phyloP scores from a whole-genome alignment of 208 protist genomes.

The Endotrypanum monterogeii region DNA sequence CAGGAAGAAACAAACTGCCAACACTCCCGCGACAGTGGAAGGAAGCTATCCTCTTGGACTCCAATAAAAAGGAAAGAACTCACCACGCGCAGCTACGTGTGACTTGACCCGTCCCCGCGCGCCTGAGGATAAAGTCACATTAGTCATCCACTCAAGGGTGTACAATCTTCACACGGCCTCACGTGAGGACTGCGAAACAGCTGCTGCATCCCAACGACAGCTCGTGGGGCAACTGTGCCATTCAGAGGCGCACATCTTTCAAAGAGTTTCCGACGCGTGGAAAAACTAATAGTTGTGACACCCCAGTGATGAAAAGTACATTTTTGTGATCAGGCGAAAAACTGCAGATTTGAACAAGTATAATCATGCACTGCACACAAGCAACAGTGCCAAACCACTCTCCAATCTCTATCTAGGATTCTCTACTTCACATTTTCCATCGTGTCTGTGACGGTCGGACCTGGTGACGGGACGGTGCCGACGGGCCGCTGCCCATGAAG shows the following conservation, averaged over 20 bases:
- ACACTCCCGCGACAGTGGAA: not conserved
- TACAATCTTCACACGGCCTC: not conserved
- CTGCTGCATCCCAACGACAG: not conserved
- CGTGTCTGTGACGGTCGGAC: slow-evolving; percentile 10
- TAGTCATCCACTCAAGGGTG: not conserved
- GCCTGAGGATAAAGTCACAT: not conserved
- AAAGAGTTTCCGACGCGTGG: not conserved
- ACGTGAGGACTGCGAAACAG: not conserved
- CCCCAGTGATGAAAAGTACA: not conserved
- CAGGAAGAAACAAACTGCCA: not conserved
- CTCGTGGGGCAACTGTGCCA: not conserved
- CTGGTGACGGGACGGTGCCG: slow-evolving; percentile 11
- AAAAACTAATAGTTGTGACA: not conserved
- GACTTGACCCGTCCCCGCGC: not conserved
- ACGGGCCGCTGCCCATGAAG: slow-evolving; percentile 13
- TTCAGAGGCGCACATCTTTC: not conserved
- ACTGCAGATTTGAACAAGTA: not conserved
- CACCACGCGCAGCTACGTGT: not conserved
- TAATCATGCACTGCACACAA: not conserved
- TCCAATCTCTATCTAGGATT: not conserved
- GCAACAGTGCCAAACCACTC: not conserved
- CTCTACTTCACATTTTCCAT: slow-evolving; percentile 16
- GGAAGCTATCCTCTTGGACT: not conserved
- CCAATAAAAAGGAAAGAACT: not conserved
- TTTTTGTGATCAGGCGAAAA: not conserved